Evolutionary conservation across 2,329 filamentous ascomycete species (phyloP), one percentile per base, ranked within the genome.

Genomic region (Xylaria digitata): DNA sequence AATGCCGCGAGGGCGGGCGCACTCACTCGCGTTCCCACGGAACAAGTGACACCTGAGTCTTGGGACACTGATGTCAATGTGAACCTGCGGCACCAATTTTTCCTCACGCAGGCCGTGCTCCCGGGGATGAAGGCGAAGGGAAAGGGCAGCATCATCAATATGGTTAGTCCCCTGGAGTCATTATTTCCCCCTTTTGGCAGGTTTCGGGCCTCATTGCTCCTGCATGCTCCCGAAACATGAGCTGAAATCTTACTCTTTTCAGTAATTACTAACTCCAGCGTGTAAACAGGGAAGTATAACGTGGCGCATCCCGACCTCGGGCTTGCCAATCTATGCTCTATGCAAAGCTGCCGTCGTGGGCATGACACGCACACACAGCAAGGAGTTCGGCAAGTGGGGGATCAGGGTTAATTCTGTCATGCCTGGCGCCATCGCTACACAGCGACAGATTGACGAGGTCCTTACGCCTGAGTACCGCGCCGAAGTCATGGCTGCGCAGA

Each of bases 331-430:
- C 6, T 82, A 82, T 64, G 75, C 75, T 13, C 72, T 80, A 2
- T 78, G 78, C 70, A 82, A 82, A 63, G 77, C 80, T 0, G 80
- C 79, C 1, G 69, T 80, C 6, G 71, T 79, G 56, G 80, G 80
- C 6, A 75, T 82, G 73, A 82, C 80, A 53, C 70, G 75, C 43
- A 77, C 76, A 45, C 78, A 79, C 48, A 76, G 75, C 37, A 75
- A 75, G 53, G 80, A 82, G 73, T 77, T 81, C 56, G 80, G 80
- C 0, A 50, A 40, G 6, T 63, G 70, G n/a, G 78, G 78, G 1
- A 75, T 82, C 19, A 68, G 83, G 0, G 79, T 85, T 6, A 85
- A 85, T 59, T 83, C 81, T 63, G 80, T 86, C 34, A 82, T 85
- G 81, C 83, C 84, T 0, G 82, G 83, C 0, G 76, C 81, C 1